A percentile compares a stretch with the other conserved stretches of the same genome.
Evolutionary conservation across 2,329 filamentous ascomycete genomes (phyloP).

Genomic region (Madurella mycetomatis): DNA sequence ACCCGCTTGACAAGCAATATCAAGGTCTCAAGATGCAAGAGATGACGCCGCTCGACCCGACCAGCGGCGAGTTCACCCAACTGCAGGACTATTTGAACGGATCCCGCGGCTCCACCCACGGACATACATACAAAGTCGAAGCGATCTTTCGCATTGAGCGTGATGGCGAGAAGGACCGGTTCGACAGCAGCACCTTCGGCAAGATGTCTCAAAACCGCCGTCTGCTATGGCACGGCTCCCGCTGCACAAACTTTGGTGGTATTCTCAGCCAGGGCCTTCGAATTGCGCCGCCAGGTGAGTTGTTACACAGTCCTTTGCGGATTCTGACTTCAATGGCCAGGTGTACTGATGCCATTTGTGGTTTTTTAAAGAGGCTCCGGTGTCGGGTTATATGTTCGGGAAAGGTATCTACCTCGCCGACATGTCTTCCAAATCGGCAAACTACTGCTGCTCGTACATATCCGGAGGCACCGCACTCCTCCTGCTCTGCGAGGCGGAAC

Average conservation of each 20-base stretch:
- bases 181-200: slow-evolving; percentile 52
- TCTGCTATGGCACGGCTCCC: slow-evolving; percentile 83
- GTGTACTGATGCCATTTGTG: too few relatives aligned
- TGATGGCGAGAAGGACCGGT: slow-evolving; percentile 65
- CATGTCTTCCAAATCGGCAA: slow-evolving; percentile 76
- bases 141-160: slow-evolving; percentile 83
- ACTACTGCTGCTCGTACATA: slow-evolving; percentile 62
- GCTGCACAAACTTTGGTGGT: slow-evolving; percentile 78
- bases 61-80: slow-evolving; percentile 58
- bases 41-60: slow-evolving; percentile 63
- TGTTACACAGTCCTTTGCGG: too few relatives aligned
- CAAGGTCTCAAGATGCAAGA: slow-evolving; percentile 66
- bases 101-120: slow-evolving; percentile 65
- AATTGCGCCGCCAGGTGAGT: slow-evolving; percentile 65
- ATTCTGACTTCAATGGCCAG: too few relatives aligned
- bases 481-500: slow-evolving; percentile 78
- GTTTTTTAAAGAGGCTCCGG: slow-evolving; percentile 58
- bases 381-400: slow-evolving; percentile 80
- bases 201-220: slow-evolving; percentile 57
- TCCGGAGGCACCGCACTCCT: slow-evolving; percentile 70
- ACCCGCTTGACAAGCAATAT: slow-evolving; percentile 70
- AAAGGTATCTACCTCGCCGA: slow-evolving; percentile 88
- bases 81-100: slow-evolving; percentile 63
- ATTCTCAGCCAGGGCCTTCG: slow-evolving; percentile 83
- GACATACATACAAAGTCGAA: slow-evolving; percentile 55